These are phyloP conservation scores for Papiliotrema fonsecae DNA, from an alignment of 1,284 basidiomycete species.

Conservation along the genomic window DNA sequence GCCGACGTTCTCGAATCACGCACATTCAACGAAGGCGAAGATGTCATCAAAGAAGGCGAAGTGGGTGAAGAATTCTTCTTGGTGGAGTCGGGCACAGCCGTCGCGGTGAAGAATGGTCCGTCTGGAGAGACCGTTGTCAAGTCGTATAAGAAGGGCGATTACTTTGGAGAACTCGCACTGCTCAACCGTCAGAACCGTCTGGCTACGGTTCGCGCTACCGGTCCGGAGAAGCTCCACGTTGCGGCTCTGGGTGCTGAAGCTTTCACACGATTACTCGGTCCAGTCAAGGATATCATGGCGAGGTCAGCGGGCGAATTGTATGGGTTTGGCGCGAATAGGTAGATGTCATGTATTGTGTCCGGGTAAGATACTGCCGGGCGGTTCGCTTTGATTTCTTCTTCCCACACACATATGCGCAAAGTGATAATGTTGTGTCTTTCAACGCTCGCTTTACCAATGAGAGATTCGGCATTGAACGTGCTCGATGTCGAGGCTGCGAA, in stretches of 20 bases:
- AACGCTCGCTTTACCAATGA: too few species aligned
- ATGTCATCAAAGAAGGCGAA: slow-evolving; percentile 86
- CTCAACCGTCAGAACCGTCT: slow-evolving; percentile 81
- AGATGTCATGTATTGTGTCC: too few species aligned
- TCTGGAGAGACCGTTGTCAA: slow-evolving; percentile 66
- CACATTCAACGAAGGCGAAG: slow-evolving; percentile 75
- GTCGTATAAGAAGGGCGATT: slow-evolving; percentile 80
- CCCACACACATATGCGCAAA: too few species aligned
- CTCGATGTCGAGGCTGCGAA: too few species aligned
- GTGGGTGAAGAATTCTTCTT: slow-evolving; percentile 97
- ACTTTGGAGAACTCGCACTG: slow-evolving; percentile 91
- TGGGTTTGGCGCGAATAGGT: slow-evolving; percentile 26
- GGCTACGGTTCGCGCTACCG: slow-evolving; percentile 80
- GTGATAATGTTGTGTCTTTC: too few species aligned
- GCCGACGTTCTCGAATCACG: slow-evolving; percentile 88
- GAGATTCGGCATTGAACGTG: too few species aligned
- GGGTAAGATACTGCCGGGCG: too few species aligned
- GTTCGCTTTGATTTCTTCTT: too few species aligned
- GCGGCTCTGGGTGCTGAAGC: slow-evolving; percentile 89
- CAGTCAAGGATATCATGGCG: slow-evolving; percentile 53
- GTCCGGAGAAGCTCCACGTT: slow-evolving; percentile 67
- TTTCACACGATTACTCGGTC: slow-evolving; percentile 90
- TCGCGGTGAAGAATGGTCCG: slow-evolving; percentile 71
- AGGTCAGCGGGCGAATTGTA: slow-evolving; percentile 47
- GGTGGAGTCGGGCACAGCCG: slow-evolving; percentile 85